These are phyloP conservation scores for Xylaria sp. DNA, from an alignment of 2,329 filamentous ascomycete species.

Conservation along the genomic window DNA sequence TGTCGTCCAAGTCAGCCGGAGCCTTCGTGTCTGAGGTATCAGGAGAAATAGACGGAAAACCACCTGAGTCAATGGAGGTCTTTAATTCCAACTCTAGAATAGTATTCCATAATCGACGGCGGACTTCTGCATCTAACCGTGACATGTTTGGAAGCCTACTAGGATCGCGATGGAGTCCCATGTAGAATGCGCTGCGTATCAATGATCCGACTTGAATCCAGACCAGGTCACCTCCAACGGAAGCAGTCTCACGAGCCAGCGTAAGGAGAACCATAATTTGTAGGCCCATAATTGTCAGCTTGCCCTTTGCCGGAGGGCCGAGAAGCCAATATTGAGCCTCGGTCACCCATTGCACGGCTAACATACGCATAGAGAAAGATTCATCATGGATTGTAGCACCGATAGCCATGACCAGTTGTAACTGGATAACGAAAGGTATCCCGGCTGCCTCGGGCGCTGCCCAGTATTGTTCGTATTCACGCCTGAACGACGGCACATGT, in stretches of 20 bases:
- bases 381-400: slow-evolving; percentile 61
- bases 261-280: slow-evolving; percentile 64
- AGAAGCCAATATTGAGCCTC: slow-evolving; percentile 64
- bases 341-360: slow-evolving; percentile 61
- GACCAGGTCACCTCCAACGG: slow-evolving; percentile 60
- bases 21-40: slow-evolving; percentile 62
- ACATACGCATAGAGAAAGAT: slow-evolving; percentile 54
- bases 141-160: slow-evolving; percentile 60
- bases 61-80: slow-evolving; percentile 61
- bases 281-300: slow-evolving; percentile 59
- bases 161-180: slow-evolving; percentile 69
- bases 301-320: slow-evolving; percentile 58
- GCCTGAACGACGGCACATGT: slow-evolving; percentile 66
- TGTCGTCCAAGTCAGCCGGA: slow-evolving; percentile 64
- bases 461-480: slow-evolving; percentile 64
- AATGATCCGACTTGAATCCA: slow-evolving; percentile 64
- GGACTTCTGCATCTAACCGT: slow-evolving; percentile 61
- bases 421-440: slow-evolving; percentile 60
- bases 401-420: slow-evolving; percentile 65
- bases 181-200: slow-evolving; percentile 64
- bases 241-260: slow-evolving; percentile 59
- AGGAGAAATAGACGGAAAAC: slow-evolving; percentile 58
- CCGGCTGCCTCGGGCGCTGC: slow-evolving; percentile 53
- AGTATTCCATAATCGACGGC: slow-evolving; percentile 66
- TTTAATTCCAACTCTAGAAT: slow-evolving; percentile 66